These are phyloP conservation scores for Epichloe sylvatica DNA, from an alignment of 2,329 filamentous ascomycete species.

Conservation along the genomic window DNA sequence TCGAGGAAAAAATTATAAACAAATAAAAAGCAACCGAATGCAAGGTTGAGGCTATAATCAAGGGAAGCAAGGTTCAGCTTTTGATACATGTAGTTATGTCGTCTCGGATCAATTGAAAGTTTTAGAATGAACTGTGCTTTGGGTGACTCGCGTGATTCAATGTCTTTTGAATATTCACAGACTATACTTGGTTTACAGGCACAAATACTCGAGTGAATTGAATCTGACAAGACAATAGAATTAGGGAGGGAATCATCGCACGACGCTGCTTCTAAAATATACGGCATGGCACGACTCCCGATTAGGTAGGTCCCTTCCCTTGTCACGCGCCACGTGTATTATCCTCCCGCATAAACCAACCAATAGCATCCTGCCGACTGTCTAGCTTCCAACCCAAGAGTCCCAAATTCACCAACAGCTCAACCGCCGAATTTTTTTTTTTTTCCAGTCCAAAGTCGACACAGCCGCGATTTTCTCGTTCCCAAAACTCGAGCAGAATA, in stretches of 20 bases:
- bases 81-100: conserved; percentile 31
- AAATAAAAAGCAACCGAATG: conserved; percentile 14
- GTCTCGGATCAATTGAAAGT: conserved; percentile 27
- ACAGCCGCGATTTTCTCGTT: not conserved
- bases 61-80: conserved; percentile 23
- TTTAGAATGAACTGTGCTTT: conserved; percentile 16
- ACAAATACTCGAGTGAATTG: no score
- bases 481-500: not conserved
- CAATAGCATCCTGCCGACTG: not conserved
- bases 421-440: not conserved
- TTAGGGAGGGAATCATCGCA: no score
- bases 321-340: not conserved
- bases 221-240: no score
- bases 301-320: not conserved
- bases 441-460: not conserved
- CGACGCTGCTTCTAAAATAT: no score
- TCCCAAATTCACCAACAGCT: not conserved
- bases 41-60: conserved; percentile 24
- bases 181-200: no score
- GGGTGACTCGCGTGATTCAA: not conserved
- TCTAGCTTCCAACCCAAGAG: not conserved
- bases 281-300: no score
- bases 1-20: not conserved
- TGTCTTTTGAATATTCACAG: not conserved
- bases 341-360: not conserved